phyloP scores from a whole-genome alignment of 2,329 filamentous ascomycete species.

The Pseudogymnoascus sp. region DNA sequence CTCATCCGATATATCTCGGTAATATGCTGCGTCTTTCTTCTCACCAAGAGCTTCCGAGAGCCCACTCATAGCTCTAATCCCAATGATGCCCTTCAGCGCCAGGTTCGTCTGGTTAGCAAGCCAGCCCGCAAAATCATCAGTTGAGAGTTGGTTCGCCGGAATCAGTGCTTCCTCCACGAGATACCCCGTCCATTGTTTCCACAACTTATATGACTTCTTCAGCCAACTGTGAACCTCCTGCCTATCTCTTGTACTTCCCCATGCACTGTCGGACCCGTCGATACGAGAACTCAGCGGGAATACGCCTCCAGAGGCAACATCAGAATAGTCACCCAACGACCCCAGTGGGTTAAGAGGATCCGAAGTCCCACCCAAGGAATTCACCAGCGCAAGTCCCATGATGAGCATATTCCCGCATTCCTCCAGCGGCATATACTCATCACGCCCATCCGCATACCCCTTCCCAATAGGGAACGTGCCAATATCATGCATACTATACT shows the following conservation, averaged over 20 bases:
- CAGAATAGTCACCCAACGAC: constrained; percentile 12
- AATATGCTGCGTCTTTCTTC: constrained; percentile 47
- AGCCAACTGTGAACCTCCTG: constrained; percentile 55
- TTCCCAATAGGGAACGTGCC: constrained; percentile 69
- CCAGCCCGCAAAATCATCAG: constrained; percentile 64
- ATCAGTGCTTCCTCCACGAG: constrained; percentile 55
- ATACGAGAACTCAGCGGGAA: constrained; percentile 35
- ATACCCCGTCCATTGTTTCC: constrained; percentile 64
- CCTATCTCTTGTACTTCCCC: constrained; percentile 48
- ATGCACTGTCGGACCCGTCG: constrained; percentile 50
- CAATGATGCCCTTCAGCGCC: constrained; percentile 70
- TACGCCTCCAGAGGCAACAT: constrained; percentile 19
- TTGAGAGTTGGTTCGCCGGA: constrained; percentile 59
- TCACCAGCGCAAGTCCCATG: constrained; percentile 66
- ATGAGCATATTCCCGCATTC: constrained; percentile 62
- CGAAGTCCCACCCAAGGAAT: constrained; percentile 45
- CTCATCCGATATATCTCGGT: constrained; percentile 49
- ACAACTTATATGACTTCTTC: constrained; percentile 50
- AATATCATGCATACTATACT: constrained; percentile 71
- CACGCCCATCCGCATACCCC: constrained; percentile 55
- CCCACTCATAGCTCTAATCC: constrained; percentile 68
- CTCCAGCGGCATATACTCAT: constrained; percentile 60
- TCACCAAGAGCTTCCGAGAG: constrained; percentile 50
- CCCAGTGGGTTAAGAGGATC: neutral
- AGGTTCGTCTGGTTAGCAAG: constrained; percentile 61